Conservation (phyloP, 345 rosid species). For the Turritis glabra region DNA sequence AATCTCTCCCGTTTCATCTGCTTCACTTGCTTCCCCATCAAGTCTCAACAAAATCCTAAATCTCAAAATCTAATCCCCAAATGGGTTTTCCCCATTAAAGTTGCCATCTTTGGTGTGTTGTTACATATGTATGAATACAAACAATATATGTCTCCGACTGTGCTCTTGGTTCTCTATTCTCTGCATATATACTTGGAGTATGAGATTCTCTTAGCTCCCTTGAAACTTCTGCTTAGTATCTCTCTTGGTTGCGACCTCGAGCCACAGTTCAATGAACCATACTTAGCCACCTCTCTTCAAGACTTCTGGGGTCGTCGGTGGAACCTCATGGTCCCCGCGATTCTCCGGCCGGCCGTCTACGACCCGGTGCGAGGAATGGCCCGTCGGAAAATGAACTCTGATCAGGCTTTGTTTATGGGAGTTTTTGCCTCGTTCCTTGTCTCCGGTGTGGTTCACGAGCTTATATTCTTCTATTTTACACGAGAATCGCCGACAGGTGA, state of each 20-base stretch:
- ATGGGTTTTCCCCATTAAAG: slow-evolving; percentile 41
- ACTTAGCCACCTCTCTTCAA: slow-evolving; percentile 57
- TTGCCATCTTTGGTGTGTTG: slow-evolving; percentile 23
- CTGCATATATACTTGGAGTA: slow-evolving; percentile 36
- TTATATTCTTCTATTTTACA: slow-evolving; percentile 27
- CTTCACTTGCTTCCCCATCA: slow-evolving; percentile 47
- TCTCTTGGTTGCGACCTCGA: slow-evolving; percentile 40
- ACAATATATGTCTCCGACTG: background rate
- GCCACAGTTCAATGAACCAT: slow-evolving; percentile 50
- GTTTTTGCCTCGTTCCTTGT: slow-evolving; percentile 34
- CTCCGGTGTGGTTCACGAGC: slow-evolving; percentile 45
- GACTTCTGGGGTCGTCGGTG: slow-evolving; percentile 63
- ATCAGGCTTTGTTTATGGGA: slow-evolving; percentile 1
- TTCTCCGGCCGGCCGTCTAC: slow-evolving; percentile 49
- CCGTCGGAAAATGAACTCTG: background rate
- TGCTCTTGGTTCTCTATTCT: slow-evolving; percentile 24
- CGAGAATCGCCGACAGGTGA: slow-evolving; percentile 42
- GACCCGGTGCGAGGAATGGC: slow-evolving; percentile 29
- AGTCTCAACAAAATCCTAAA: slow-evolving; percentile 40
- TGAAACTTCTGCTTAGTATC: background rate
- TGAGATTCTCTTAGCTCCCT: slow-evolving; percentile 12
- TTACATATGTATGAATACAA: slow-evolving; percentile 26
- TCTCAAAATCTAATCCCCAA: slow-evolving; percentile 25
- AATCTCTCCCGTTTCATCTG: slow-evolving; percentile 35
- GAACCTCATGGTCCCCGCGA: slow-evolving; percentile 53